Base-by-base conservation (phyloP, 106 monocot genomes). In the Apostasia shenzhenica region DNA sequence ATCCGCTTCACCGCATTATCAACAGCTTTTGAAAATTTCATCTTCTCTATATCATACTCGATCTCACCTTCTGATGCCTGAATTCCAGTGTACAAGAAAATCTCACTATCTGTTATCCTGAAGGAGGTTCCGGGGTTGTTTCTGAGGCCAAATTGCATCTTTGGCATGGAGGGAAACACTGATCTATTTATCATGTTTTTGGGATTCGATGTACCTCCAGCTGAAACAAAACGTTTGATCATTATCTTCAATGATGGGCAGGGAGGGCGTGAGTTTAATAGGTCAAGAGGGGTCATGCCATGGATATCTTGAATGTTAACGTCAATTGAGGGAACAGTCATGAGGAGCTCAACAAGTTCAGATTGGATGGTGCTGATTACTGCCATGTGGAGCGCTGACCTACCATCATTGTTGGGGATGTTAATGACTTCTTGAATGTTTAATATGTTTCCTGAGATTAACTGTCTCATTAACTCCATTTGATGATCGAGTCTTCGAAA, bases 51-150 rank as follows among this genome's bases (percentile, higher is more conserved):
- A 46, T 42, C n/a, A 8, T 70, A 70, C 7, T 55, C 12, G 8
- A 59, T 41, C 49, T 86, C 85, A 14, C 73, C 54, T 14, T 76
- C 78, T 6, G 69, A 68, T 40, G 63, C 57, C 43, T 67, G 78
- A 8, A 82, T 82, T 6, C 89, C 95, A 9, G 81, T 69, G 71
- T 81, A 87, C 63, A 92, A 61, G 66, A 99, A 83, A 48, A 99
- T 89, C 79, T 99, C 97, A 0, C 90, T 74, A 81, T 99, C 97
- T 14, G 86, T 73, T 14, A 99, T 75, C 26, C 70, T 84, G 73
- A 99, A 99, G 10, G 71, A 67, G 48, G 92, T 93, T 4, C 92
- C 97, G 2, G 97, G 97, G 73, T 87, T 90, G 12, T 38, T 81
- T 42, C 69, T 79, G 13, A 79, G 59, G 11, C 78, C 76, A 59